phyloP scores from a whole-genome alignment of 2,329 filamentous ascomycete species.

The Neonectria punicea region DNA sequence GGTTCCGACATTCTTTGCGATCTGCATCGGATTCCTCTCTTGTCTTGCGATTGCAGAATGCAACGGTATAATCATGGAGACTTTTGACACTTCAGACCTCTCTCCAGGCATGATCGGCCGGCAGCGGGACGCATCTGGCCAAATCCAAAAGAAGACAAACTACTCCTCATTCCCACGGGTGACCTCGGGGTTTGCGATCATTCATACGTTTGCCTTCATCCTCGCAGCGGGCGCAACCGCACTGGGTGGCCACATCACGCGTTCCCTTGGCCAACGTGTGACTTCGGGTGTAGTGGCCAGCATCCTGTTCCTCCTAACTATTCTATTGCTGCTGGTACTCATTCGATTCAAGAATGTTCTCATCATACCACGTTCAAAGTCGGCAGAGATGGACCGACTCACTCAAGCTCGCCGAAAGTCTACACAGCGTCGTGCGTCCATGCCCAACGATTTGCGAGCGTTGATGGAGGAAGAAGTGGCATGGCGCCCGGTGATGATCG shows the following conservation, averaged over 20 bases:
- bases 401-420: slow-evolving; percentile 61
- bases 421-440: slow-evolving; percentile 56
- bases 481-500: slow-evolving; percentile 77
- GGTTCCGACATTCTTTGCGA: slow-evolving; percentile 74
- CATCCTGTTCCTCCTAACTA: slow-evolving; percentile 72
- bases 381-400: slow-evolving; percentile 64
- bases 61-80: slow-evolving; percentile 82
- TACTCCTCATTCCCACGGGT: slow-evolving; percentile 82
- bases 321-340: slow-evolving; percentile 70
- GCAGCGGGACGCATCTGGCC: slow-evolving; percentile 54
- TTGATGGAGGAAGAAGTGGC: slow-evolving; percentile 64
- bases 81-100: slow-evolving; percentile 82
- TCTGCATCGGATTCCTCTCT: slow-evolving; percentile 74
- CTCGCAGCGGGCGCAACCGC: slow-evolving; percentile 75
- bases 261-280: slow-evolving; percentile 72
- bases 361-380: slow-evolving; percentile 73
- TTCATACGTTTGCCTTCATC: slow-evolving; percentile 76
- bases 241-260: slow-evolving; percentile 73
- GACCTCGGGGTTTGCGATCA: slow-evolving; percentile 74
- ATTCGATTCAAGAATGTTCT: slow-evolving; percentile 73
- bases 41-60: slow-evolving; percentile 81
- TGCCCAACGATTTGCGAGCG: slow-evolving; percentile 51
- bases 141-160: slow-evolving; percentile 65
- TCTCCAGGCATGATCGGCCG: slow-evolving; percentile 75
- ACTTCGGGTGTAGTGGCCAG: slow-evolving; percentile 76